These are phyloP conservation scores for Mychonastes homosphaera DNA, from an alignment of 139 green algal genomes.

Conservation along the genomic window DNA sequence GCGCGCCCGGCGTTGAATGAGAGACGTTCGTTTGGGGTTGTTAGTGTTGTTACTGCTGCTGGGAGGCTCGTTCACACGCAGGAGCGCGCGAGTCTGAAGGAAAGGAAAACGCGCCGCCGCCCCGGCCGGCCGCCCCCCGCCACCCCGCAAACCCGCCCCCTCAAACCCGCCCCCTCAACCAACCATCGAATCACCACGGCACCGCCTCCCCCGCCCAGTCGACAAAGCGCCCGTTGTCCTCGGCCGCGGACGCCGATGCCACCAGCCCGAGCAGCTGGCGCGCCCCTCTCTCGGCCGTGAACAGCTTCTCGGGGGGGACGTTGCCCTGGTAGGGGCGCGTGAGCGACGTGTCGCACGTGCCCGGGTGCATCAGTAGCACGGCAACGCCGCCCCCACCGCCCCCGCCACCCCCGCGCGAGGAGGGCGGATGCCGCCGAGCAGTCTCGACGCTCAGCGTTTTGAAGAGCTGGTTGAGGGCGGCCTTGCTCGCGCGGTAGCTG, in stretches of 20 bases:
- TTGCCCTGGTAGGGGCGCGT: constrained; percentile 64
- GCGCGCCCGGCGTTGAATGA: too few relatives aligned
- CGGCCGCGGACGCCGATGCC: constrained; percentile 23
- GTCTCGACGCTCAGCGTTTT: constrained; percentile 59
- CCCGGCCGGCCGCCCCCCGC: too few relatives aligned
- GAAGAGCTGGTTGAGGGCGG: constrained; percentile 74
- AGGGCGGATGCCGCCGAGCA: too few relatives aligned
- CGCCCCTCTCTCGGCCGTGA: constrained; percentile 43
- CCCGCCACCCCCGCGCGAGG: constrained; percentile 31
- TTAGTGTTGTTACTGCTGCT: too few relatives aligned
- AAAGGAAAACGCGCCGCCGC: too few relatives aligned
- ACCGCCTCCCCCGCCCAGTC: constrained; percentile 62
- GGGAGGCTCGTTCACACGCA: too few relatives aligned
- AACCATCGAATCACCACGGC: constrained; percentile 52
- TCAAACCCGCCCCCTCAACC: too few relatives aligned
- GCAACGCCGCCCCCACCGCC: too few relatives aligned
- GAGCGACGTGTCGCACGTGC: constrained; percentile 70
- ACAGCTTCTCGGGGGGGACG: constrained; percentile 63
- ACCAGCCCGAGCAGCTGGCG: constrained; percentile 60
- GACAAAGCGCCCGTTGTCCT: constrained; percentile 50
- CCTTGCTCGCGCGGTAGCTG: constrained; percentile 60
- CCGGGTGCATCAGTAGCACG: constrained; percentile 66
- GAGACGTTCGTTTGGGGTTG: too few relatives aligned
- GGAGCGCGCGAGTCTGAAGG: too few relatives aligned
- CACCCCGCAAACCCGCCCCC: too few relatives aligned